Base-by-base conservation (phyloP, 371 early-diverging fungal species). In the Mortierella sp. region DNA sequence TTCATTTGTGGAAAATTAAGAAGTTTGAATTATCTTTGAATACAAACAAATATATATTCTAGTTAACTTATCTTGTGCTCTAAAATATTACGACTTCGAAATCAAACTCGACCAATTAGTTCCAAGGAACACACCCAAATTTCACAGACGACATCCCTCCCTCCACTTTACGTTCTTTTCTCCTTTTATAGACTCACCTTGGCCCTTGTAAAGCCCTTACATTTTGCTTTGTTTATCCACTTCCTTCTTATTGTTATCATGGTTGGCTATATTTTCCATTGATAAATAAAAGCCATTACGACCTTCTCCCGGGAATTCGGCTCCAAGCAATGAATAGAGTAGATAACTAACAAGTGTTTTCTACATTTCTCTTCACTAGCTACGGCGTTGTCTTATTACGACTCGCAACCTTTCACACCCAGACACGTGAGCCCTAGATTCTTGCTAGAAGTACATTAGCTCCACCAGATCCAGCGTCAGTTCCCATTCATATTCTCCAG, bases 401-500 rank as follows among this genome's bases (percentile, higher is more conserved):
- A n/a, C n/a, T n/a, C n/a, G n/a, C n/a, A n/a, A n/a, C n/a, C n/a
- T n/a, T n/a, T n/a, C n/a, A n/a, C n/a, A n/a, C n/a, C n/a, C n/a
- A n/a, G n/a, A n/a, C n/a, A n/a, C n/a, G n/a, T n/a, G n/a, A n/a
- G n/a, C n/a, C n/a, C n/a, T n/a, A n/a, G n/a, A n/a, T n/a, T n/a
- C n/a, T n/a, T n/a, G n/a, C n/a, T n/a, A n/a, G n/a, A n/a, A n/a
- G n/a, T n/a, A n/a, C n/a, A n/a, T n/a, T n/a, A n/a, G n/a, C n/a
- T n/a, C n/a, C n/a, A n/a, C n/a, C n/a, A n/a, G 17, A 17, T n/a
- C 34, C n/a, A 60, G 43, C 28, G 6, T 29, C 56, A 56, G 28
- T 31, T 43, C 61, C 29, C 55, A 35, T 29, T 55, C 71, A 37
- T 54, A 70, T 45, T 61, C 73, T 3, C 51, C 78, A 19, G 9